phyloP scores from a whole-genome alignment of 192 early-diverging fungal genomes.

The Rhizophagus sp. region DNA sequence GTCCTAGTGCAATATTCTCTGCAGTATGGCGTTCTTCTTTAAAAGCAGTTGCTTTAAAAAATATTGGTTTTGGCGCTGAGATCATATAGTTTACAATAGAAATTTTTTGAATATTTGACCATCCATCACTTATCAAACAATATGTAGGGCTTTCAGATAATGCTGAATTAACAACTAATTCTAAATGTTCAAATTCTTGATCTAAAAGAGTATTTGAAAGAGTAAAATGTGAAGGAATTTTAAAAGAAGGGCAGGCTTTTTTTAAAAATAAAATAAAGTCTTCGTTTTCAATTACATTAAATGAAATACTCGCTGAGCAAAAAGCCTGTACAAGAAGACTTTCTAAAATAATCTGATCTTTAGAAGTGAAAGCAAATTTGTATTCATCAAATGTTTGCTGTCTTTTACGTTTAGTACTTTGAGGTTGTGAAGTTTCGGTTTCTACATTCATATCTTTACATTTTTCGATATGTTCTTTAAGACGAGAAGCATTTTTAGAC shows the following conservation, averaged over 20 bases:
- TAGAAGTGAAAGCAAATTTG: not conserved
- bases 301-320: not conserved
- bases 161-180: not conserved
- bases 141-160: not conserved
- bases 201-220: not conserved
- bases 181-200: not conserved
- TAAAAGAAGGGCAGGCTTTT: not conserved
- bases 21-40: not conserved
- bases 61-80: too few relatives aligned
- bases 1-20: not conserved
- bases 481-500: not conserved
- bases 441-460: not conserved
- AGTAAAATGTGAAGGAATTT: not conserved
- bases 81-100: too few relatives aligned
- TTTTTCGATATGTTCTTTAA: not conserved
- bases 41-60: not conserved
- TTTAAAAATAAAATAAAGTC: slow-evolving; percentile 1
- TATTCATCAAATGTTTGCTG: not conserved
- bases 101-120: not conserved
- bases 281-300: not conserved
- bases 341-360: not conserved
- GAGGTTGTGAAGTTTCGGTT: not conserved
- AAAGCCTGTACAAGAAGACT: not conserved
- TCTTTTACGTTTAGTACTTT: not conserved
- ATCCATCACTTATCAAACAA: not conserved